Evolutionary conservation across 495 filamentous ascomycete species (phyloP).

Genomic region (Penicillium simplicissimum): DNA sequence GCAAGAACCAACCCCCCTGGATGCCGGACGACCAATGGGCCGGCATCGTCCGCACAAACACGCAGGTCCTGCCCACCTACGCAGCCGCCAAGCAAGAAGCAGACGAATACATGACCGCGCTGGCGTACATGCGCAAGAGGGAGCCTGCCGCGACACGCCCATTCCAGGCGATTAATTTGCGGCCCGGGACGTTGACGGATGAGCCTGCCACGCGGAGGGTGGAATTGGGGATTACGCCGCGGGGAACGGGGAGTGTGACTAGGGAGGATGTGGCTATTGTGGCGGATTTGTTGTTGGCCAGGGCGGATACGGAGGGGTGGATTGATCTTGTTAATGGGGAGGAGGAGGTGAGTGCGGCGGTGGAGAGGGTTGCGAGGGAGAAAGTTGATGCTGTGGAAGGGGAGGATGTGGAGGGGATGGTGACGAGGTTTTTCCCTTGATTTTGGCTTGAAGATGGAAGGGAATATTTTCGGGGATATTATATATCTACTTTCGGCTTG

Average conservation of each 20-base stretch:
- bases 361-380: constrained; percentile 62
- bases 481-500: not conserved
- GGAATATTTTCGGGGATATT: not conserved
- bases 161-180: constrained; percentile 66
- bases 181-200: constrained; percentile 65
- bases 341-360: constrained; percentile 58
- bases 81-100: constrained; percentile 73
- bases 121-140: constrained; percentile 48
- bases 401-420: constrained; percentile 59
- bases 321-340: constrained; percentile 62
- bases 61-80: constrained; percentile 60
- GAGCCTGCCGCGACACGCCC: constrained; percentile 38
- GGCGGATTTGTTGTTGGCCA: constrained; percentile 63
- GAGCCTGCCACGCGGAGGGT: constrained; percentile 61
- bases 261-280: constrained; percentile 72
- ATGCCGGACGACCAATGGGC: constrained; percentile 63
- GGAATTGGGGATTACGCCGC: constrained; percentile 60
- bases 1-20: constrained; percentile 62
- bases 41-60: constrained; percentile 49
- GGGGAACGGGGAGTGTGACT: constrained; percentile 54
- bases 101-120: constrained; percentile 68
- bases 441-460: not conserved
- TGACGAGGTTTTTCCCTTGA: constrained; percentile 40
- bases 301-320: constrained; percentile 60
- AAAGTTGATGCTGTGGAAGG: constrained; percentile 66